Evolutionary conservation across 2,329 filamentous ascomycete species (phyloP).

Genomic region (Trichoderma asperellum): DNA sequence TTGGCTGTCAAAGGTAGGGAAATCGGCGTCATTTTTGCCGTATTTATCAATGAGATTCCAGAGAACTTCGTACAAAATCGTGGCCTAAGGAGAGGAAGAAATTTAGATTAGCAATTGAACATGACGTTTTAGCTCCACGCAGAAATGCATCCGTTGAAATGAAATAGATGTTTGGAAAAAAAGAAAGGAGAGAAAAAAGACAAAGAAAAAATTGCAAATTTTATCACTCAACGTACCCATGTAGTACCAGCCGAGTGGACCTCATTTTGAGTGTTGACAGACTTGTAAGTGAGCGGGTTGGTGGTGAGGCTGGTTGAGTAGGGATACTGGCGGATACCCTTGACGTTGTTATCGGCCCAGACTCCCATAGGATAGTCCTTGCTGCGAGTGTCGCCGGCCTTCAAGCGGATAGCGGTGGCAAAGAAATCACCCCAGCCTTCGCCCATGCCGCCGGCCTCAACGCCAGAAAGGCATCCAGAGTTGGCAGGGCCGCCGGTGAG

Average conservation of each 20-base stretch:
- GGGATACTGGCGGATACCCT: conserved; percentile 53
- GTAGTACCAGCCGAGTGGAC: conserved; percentile 56
- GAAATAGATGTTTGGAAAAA: too few relatives aligned
- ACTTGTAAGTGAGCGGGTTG: conserved; percentile 56
- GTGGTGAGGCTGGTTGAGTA: conserved; percentile 55
- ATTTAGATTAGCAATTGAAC: too few relatives aligned
- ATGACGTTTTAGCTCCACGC: too few relatives aligned
- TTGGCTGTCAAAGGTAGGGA: conserved; percentile 47
- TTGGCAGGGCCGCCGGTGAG: conserved; percentile 63
- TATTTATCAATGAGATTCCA: conserved; percentile 63
- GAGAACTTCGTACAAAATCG: conserved; percentile 58
- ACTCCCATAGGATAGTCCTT: conserved; percentile 54
- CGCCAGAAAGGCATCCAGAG: conserved; percentile 49
- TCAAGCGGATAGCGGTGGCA: conserved; percentile 55
- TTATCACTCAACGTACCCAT: conserved; percentile 41
- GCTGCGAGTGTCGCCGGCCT: conserved; percentile 49
- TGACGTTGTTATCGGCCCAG: conserved; percentile 51
- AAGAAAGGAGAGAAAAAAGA: too few relatives aligned
- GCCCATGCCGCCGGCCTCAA: conserved; percentile 61
- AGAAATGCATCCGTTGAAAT: too few relatives aligned
- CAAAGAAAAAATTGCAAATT: too few relatives aligned
- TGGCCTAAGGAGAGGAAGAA: conserved; percentile 36
- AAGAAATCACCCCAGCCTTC: conserved; percentile 63
- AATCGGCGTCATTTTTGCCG: conserved; percentile 51
- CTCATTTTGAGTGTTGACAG: conserved; percentile 42